phyloP scores from a whole-genome alignment of 306 rosid species.

The Rosa multiflora region DNA sequence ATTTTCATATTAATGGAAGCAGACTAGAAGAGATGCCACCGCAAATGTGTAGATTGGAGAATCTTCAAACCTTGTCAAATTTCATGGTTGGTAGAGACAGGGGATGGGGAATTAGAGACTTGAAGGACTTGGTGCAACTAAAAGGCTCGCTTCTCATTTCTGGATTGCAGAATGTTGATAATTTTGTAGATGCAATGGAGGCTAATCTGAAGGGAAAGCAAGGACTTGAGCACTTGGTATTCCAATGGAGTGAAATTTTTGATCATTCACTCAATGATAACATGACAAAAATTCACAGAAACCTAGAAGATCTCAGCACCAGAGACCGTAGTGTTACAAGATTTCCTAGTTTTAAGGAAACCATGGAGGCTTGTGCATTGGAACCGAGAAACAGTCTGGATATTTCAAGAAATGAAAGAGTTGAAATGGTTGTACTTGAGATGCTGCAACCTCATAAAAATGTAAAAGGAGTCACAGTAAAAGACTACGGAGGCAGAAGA shows the following conservation, averaged over 20 bases:
- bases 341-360: constrained; percentile 30
- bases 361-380: constrained; percentile 13
- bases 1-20: constrained; percentile 28
- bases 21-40: constrained; percentile 35
- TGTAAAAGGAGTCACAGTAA: constrained; percentile 19
- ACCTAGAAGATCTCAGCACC: constrained; percentile 20
- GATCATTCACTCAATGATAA: constrained; percentile 6
- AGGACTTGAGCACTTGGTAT: constrained; percentile 22
- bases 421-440: constrained; percentile 34
- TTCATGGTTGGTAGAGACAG: constrained; percentile 25
- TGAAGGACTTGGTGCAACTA: constrained; percentile 26
- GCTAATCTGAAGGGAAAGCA: constrained; percentile 37
- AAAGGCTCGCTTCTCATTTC: constrained; percentile 29
- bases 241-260: constrained; percentile 25
- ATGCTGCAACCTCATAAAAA: constrained; percentile 37
- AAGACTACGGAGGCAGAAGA: constrained; percentile 30
- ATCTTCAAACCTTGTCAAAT: constrained; percentile 31
- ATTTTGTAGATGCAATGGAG: constrained; percentile 30
- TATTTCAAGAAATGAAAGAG: constrained; percentile 24
- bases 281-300: neutral
- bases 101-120: constrained; percentile 24
- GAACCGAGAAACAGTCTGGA: constrained; percentile 6
- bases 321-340: neutral
- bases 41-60: constrained; percentile 26
- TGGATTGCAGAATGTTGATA: constrained; percentile 30